These are phyloP conservation scores for Syzygium aromaticum DNA, from an alignment of 345 rosid species.

Conservation along the genomic window DNA sequence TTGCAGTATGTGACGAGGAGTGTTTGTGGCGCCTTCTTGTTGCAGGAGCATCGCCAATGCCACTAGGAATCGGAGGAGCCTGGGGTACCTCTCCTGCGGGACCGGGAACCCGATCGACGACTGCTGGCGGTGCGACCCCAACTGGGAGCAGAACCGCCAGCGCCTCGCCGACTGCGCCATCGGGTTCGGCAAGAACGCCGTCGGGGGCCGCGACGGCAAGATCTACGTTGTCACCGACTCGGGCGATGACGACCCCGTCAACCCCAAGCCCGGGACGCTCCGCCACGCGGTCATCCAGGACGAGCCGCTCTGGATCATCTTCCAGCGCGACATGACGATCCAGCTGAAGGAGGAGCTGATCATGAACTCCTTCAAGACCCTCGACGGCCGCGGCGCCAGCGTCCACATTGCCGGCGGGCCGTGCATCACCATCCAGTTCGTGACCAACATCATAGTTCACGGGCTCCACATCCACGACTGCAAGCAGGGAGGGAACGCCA, in stretches of 20 bases:
- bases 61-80: constrained; percentile 56
- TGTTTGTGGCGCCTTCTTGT: background rate
- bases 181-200: constrained; percentile 70
- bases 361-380: constrained; percentile 78
- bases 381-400: constrained; percentile 72
- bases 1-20: no score
- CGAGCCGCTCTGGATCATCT: constrained; percentile 72
- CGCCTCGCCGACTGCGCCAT: constrained; percentile 65
- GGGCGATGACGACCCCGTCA: constrained; percentile 48
- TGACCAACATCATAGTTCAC: constrained; percentile 64
- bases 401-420: constrained; percentile 88
- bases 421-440: constrained; percentile 71
- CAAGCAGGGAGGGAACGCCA: constrained; percentile 73
- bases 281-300: constrained; percentile 68
- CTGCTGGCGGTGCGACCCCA: constrained; percentile 79
- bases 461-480: constrained; percentile 75
- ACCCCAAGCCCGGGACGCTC: constrained; percentile 64
- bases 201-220: constrained; percentile 67
- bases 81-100: constrained; percentile 58
- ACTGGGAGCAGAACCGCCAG: constrained; percentile 68
- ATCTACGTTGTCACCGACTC: constrained; percentile 63
- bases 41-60: constrained; percentile 47
- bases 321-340: constrained; percentile 64
- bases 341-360: constrained; percentile 68
- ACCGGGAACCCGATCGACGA: constrained; percentile 80